Conservation (phyloP, 495 filamentous ascomycete species). For the Podospora didyma region DNA sequence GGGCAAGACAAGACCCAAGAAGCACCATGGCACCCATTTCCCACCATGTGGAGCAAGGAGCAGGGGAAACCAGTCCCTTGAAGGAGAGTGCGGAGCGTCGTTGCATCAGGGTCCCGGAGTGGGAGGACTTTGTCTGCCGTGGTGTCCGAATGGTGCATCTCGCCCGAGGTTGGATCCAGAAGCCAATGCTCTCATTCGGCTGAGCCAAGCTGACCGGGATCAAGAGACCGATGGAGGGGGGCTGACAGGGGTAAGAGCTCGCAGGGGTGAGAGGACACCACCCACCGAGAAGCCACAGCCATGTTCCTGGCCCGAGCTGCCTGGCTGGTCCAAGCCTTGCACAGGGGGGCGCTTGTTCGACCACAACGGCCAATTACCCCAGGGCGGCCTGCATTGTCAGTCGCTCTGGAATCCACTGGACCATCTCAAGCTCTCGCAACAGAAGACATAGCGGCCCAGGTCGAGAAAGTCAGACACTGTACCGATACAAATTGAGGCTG, state of each 20-base stretch:
- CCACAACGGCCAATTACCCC: background rate
- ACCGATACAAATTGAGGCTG: too few species aligned
- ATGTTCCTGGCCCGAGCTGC: slow-evolving; percentile 12
- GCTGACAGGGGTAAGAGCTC: slow-evolving; percentile 5
- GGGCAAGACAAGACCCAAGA: slow-evolving; percentile 7
- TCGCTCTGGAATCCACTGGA: background rate
- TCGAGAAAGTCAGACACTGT: background rate
- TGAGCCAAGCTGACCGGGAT: slow-evolving; percentile 5
- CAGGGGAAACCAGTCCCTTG: slow-evolving; percentile 9
- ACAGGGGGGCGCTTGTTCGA: background rate
- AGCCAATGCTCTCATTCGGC: slow-evolving; percentile 14
- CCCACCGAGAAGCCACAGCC: slow-evolving; percentile 4
- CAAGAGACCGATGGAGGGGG: slow-evolving; percentile 3
- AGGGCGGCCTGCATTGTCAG: background rate
- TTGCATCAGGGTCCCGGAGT: slow-evolving; percentile 11
- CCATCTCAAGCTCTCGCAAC: background rate
- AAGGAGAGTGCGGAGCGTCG: slow-evolving; percentile 8
- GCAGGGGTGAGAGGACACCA: slow-evolving; percentile 6
- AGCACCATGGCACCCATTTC: slow-evolving; percentile 2
- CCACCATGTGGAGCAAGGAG: slow-evolving; percentile 8
- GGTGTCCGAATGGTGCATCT: slow-evolving; percentile 15
- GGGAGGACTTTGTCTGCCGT: slow-evolving; percentile 9
- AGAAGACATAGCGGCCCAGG: background rate
- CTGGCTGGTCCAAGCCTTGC: background rate
- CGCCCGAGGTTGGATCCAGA: slow-evolving; percentile 19